Conservation (phyloP, 2,329 filamentous ascomycete species). For the Penicillium brevicompactum region DNA sequence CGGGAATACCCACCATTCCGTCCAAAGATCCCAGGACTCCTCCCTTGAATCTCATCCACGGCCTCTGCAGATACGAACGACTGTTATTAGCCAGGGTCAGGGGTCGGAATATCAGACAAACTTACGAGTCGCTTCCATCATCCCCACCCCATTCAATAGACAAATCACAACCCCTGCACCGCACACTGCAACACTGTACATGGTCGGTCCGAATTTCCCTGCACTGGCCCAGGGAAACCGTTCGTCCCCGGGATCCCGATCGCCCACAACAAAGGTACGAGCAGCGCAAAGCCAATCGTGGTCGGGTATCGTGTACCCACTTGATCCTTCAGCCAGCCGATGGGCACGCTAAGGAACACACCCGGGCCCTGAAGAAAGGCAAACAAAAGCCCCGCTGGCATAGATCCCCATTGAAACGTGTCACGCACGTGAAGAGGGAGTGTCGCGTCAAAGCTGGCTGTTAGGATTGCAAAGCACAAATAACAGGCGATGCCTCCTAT, state of each 20-base stretch:
- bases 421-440: conserved; percentile 57
- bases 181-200: conserved; percentile 24
- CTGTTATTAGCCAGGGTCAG: not conserved
- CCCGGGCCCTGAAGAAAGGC: conserved; percentile 59
- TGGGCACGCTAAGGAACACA: conserved; percentile 60
- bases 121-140: conserved; percentile 34
- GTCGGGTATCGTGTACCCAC: conserved; percentile 28
- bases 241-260: conserved; percentile 30
- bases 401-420: conserved; percentile 57
- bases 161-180: conserved; percentile 26
- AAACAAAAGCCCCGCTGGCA: conserved; percentile 59
- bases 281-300: conserved; percentile 24
- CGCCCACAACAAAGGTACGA: conserved; percentile 30
- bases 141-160: conserved; percentile 30
- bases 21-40: conserved; percentile 28
- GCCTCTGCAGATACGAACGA: conserved; percentile 13
- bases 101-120: not conserved
- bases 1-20: conserved; percentile 30
- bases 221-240: conserved; percentile 27
- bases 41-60: conserved; percentile 23
- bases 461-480: conserved; percentile 52
- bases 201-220: conserved; percentile 18
- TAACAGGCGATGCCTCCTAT: conserved; percentile 46
- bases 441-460: conserved; percentile 59
- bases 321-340: conserved; percentile 49